Evolutionary conservation across 1,284 basidiomycete genomes (phyloP), one percentile per base, ranked within the genome.

Genomic region (Ustilago curta): DNA sequence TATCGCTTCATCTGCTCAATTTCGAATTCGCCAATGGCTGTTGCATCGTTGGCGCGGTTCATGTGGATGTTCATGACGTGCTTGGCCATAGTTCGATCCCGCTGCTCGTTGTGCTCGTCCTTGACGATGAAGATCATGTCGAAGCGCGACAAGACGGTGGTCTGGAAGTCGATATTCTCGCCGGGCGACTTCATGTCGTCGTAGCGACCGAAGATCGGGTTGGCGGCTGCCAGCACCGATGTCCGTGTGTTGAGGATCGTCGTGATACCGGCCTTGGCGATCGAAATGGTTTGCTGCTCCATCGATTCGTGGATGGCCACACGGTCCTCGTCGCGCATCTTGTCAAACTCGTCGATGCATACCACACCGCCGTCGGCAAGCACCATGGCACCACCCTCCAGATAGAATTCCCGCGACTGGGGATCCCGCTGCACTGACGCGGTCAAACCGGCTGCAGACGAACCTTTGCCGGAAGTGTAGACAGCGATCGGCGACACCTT

Each of bases 61-160:
- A 98, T 97, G 85, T 99, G 97, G 59, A 97, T 93, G 85, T 95
- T 95, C 93, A 99, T 96, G 79, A 99, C 95, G 84, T 98, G 95
- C 86, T 92, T 93, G 12, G 97, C 96, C 78, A 99, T 97, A 78
- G 91, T 94, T 84, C 91, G 90, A 86, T 99, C 97, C 49, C 97
- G 90, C 54, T 89, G 88, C 86, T 99, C 97, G 84, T 98, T 94
- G 86, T 99, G 97, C 83, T 98, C 95, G 83, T 99, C 97, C 85
- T 93, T 95, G 76, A 99, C 93, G 78, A 99, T 97, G 87, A 99
- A 99, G 82, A 99, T 99, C 97, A 99, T 97, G 84, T 99, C 97
- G 86, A 99, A 99, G 70, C 97, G 91, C 57, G 94, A 97, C 86
- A 99, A 86, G 82, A 99, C 97, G 1, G 97, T 99, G 2, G 97